Evolutionary conservation across 1,139 yeast species (phyloP).

Genomic region (Scheffersomyces illinoinensis): DNA sequence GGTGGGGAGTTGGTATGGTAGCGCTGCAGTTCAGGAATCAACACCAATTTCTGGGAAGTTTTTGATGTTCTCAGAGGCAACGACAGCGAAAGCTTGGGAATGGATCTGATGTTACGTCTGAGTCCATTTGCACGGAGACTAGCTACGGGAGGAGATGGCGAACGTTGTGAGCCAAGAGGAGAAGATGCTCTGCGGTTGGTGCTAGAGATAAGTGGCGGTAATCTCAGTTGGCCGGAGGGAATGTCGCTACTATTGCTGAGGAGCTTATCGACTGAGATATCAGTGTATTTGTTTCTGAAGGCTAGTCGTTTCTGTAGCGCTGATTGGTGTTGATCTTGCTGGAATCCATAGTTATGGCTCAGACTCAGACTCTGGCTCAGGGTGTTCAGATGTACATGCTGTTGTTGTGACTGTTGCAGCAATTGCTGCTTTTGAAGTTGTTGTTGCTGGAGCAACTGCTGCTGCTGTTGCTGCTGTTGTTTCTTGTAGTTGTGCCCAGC

Average conservation of each 20-base stretch:
- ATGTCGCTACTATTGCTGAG: slow-evolving; percentile 79
- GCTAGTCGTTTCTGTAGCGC: slow-evolving; percentile 29
- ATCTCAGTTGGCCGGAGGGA: slow-evolving; percentile 71
- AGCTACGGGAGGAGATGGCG: slow-evolving; percentile 9
- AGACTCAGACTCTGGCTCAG: slow-evolving; percentile 1
- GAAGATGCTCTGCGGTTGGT: slow-evolving; percentile 12
- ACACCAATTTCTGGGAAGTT: slow-evolving; percentile 79
- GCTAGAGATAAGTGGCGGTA: slow-evolving; percentile 32
- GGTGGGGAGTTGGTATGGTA: slow-evolving; percentile 10
- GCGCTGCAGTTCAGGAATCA: slow-evolving; percentile 64
- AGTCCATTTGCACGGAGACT: slow-evolving; percentile 1
- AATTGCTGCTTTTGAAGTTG: slow-evolving; percentile 10
- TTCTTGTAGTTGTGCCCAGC: slow-evolving; percentile 59
- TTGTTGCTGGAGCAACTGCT: slow-evolving; percentile 8
- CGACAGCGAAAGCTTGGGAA: slow-evolving; percentile 62
- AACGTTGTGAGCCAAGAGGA: slow-evolving; percentile 6
- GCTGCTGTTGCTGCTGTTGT: slow-evolving; percentile 33
- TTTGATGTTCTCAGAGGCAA: slow-evolving; percentile 87
- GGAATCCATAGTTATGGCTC: slow-evolving; percentile 8
- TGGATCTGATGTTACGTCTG: slow-evolving; percentile 36
- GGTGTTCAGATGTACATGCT: slow-evolving; percentile 14
- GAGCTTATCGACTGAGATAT: slow-evolving; percentile 69
- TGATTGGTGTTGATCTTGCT: slow-evolving; percentile 18
- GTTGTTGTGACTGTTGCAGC: slow-evolving; percentile 2
- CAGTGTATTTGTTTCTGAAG: slow-evolving; percentile 55